phyloP scores from a whole-genome alignment of 1,284 basidiomycete species.

The Vanrija humicola region DNA sequence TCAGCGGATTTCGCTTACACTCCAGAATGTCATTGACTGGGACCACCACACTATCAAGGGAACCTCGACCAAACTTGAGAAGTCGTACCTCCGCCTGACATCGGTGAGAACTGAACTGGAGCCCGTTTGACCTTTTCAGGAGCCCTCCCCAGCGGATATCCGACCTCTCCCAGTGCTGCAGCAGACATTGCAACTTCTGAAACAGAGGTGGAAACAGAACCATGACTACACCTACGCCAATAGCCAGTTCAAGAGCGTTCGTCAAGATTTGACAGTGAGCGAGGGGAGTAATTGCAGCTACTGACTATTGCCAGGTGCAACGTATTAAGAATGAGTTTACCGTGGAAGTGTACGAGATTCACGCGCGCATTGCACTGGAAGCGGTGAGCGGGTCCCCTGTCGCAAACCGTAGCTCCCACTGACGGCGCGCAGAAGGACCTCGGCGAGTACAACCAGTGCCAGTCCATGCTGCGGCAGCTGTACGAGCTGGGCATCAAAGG shows the following conservation, averaged over 20 bases:
- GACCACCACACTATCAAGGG: constrained; percentile 94
- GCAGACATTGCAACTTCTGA: constrained; percentile 80
- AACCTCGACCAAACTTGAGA: constrained; percentile 81
- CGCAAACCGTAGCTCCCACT: constrained; percentile 3
- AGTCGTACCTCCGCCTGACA: constrained; percentile 91
- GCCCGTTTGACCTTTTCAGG: constrained; percentile 52
- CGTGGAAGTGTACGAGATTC: constrained; percentile 95
- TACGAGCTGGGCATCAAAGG: constrained; percentile 91
- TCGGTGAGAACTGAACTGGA: constrained; percentile 57
- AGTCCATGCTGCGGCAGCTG: constrained; percentile 80
- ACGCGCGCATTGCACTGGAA: constrained; percentile 94
- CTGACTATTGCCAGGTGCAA: constrained; percentile 68
- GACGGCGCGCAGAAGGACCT: constrained; percentile 69
- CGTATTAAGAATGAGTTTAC: constrained; percentile 99
- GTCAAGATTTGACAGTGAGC: constrained; percentile 94
- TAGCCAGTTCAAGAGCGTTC: constrained; percentile 95
- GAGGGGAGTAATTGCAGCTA: neutral
- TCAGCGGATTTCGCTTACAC: neutral
- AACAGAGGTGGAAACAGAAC: constrained; percentile 81
- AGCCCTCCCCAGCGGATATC: constrained; percentile 91
- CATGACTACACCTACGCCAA: constrained; percentile 84
- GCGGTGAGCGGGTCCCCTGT: constrained; percentile 58
- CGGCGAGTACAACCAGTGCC: constrained; percentile 99
- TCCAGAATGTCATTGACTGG: constrained; percentile 93
- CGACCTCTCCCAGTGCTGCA: constrained; percentile 81